A percentile compares a stretch with the other conserved stretches of the same genome.
Evolutionary conservation across 345 rosid species (phyloP).

Genomic region (Hypericum androsaemum): DNA sequence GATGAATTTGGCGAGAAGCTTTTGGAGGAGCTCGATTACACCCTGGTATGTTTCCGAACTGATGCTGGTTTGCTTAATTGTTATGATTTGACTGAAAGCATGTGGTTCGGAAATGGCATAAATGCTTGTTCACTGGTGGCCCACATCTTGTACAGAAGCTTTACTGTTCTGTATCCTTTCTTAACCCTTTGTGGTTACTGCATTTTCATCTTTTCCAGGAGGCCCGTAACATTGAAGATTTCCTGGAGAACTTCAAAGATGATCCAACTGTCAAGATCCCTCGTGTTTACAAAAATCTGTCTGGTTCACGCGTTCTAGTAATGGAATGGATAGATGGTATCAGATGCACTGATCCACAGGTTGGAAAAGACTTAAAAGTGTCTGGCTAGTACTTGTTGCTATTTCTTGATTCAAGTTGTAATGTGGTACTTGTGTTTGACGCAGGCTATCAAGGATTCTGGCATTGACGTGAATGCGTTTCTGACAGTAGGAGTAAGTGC

Average conservation of each 20-base stretch:
- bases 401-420: conserved; percentile 12
- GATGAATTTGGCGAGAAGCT: conserved; percentile 98
- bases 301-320: conserved; percentile 85
- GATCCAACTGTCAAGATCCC: conserved; percentile 98
- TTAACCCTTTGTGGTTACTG: conserved; percentile 8
- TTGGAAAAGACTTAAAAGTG: conserved; percentile 18
- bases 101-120: conserved; percentile 2
- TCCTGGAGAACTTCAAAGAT: conserved; percentile 79
- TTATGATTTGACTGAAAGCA: not conserved
- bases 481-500: conserved; percentile 96
- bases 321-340: conserved; percentile 99
- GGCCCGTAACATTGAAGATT: conserved; percentile 93
- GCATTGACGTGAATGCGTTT: conserved; percentile 80
- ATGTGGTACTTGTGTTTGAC: conserved; percentile 10
- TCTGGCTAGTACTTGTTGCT: conserved; percentile 3
- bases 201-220: conserved; percentile 38
- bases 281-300: conserved; percentile 66
- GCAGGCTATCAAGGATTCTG: conserved; percentile 88
- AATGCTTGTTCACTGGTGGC: not conserved
- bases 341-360: conserved; percentile 96
- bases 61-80: conserved; percentile 2
- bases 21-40: conserved; percentile 97
- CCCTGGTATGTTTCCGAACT: conserved; percentile 53
- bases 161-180: not conserved
- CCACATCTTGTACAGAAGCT: not conserved